Percentiles rank a stretch among this genome's conserved stretches.
Conservation (phyloP, 495 filamentous ascomycete genomes). For the Podospora pseudopauciseta region DNA sequence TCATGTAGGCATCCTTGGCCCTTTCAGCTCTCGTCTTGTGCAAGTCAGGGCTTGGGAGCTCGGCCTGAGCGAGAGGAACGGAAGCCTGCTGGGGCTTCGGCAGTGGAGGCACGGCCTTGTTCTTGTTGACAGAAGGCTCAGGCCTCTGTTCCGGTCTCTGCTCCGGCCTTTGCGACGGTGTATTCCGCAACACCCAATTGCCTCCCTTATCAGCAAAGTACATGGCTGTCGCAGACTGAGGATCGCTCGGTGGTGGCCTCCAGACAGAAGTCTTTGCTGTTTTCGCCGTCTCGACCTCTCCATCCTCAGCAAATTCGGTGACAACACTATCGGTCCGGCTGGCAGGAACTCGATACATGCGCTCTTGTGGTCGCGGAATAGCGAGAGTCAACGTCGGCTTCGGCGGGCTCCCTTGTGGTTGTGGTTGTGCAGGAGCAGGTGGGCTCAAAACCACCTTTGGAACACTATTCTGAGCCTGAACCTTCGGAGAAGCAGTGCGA, state of each 20-base stretch:
- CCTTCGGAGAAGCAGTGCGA: neutral
- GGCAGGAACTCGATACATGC: constrained; percentile 8
- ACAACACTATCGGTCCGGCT: constrained; percentile 38
- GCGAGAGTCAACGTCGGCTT: constrained; percentile 34
- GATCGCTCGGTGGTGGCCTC: constrained; percentile 39
- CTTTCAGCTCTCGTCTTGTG: constrained; percentile 41
- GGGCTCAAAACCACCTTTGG: constrained; percentile 10
- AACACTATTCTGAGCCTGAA: neutral
- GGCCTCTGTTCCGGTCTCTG: neutral
- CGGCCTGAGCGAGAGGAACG: constrained; percentile 24
- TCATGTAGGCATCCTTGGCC: constrained; percentile 27
- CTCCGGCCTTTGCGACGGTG: constrained; percentile 14
- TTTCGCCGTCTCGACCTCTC: constrained; percentile 34
- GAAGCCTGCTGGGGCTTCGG: constrained; percentile 13
- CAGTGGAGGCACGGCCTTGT: constrained; percentile 21
- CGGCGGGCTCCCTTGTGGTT: constrained; percentile 26
- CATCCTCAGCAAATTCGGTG: constrained; percentile 49
- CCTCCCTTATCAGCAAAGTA: constrained; percentile 45
- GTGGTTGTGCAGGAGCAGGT: constrained; percentile 7
- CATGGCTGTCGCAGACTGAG: constrained; percentile 36
- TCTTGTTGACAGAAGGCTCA: neutral
- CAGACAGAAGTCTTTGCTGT: constrained; percentile 29
- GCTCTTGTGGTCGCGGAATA: constrained; percentile 26
- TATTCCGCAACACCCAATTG: constrained; percentile 43
- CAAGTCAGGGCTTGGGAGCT: constrained; percentile 36